Evolutionary conservation across 306 rosid species (phyloP), one percentile per base, ranked within the genome.

Genomic region (Cucurbita argyrosperma): DNA sequence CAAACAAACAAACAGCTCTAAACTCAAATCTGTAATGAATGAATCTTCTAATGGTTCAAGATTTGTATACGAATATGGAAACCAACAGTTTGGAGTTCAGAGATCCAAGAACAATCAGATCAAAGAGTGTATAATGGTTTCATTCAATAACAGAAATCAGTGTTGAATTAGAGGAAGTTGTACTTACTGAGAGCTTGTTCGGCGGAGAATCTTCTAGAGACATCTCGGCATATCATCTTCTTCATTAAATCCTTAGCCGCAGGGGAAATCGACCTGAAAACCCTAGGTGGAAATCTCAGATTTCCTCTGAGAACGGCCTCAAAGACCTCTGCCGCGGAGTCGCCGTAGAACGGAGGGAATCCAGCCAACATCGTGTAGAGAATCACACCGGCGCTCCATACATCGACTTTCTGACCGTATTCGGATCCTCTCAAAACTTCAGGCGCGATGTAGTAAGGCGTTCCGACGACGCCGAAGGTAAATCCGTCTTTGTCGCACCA

Each of bases 391-490:
- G 82, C 74, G 38, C 97, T 88, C 97, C 96, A 92, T 7, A 88
- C 85, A 52, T 92, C 96, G 0, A 87, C 89, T 60, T 86, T 89
- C 69, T 80, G 88, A 13, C 72, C 57, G 63, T 92, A 92, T 16
- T 80, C 81, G 7, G 82, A 76, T 3, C 92, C 95, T 81, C 84
- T 14, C 35, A 92, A 9, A 0, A 92, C 94, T 83, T 92, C 96
- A 4, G 94, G 97, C 9, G 94, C 88, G 14, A 92, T 88, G 7
- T 92, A 92, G 57, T 80, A 88, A 8, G 97, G 96, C 74, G 96
- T 86, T 1, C 94, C 97, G 63, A 92, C 94, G 71, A 92, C 82
- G 4, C 94, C 96, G 10, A 69, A 81, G 80, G 79, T 72, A 43
- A 45, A 47, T 12, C 85, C 78, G 3, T 81, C 94, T 13, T 90